Evolutionary conservation across 352 stramenopile species (phyloP).

Genomic region (Pelagophyceae sp.): DNA sequence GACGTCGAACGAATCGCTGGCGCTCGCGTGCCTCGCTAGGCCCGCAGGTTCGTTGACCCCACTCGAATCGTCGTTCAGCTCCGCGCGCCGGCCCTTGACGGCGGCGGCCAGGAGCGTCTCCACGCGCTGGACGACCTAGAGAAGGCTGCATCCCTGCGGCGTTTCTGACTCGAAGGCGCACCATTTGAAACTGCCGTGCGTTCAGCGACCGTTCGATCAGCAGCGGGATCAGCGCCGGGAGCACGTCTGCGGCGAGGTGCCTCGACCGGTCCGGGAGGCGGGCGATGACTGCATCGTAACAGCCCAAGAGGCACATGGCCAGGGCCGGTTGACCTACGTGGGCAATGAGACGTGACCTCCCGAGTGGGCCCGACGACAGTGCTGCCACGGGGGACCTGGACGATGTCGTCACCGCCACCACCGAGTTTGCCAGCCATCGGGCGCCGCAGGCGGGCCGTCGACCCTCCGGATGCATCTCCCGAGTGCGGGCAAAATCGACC

Average conservation of each 20-base stretch:
- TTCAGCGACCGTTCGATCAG: conserved; percentile 9
- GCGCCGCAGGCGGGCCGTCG: not conserved
- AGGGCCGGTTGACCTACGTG: too few species aligned
- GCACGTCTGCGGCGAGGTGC: not conserved
- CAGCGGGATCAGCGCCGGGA: not conserved
- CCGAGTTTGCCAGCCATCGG: too few species aligned
- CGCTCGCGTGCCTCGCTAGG: too few species aligned
- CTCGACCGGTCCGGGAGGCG: not conserved
- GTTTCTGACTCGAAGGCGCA: too few species aligned
- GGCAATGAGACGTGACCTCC: too few species aligned
- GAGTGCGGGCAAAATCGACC: not conserved
- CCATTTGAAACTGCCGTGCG: conserved; percentile 17
- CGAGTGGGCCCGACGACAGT: too few species aligned
- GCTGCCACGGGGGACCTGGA: too few species aligned
- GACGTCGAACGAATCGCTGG: not conserved
- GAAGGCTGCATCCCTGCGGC: too few species aligned
- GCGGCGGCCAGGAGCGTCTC: not conserved
- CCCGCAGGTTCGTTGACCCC: too few species aligned
- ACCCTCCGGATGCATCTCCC: not conserved
- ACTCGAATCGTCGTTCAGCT: too few species aligned
- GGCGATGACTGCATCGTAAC: not conserved
- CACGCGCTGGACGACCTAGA: conserved; percentile 2
- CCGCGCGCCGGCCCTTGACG: not conserved
- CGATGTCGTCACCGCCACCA: too few species aligned
- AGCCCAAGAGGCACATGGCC: conserved; percentile 10